These are phyloP conservation scores for Pulveroboletus sp. DNA, from an alignment of 768 basidiomycete genomes.

Conservation along the genomic window DNA sequence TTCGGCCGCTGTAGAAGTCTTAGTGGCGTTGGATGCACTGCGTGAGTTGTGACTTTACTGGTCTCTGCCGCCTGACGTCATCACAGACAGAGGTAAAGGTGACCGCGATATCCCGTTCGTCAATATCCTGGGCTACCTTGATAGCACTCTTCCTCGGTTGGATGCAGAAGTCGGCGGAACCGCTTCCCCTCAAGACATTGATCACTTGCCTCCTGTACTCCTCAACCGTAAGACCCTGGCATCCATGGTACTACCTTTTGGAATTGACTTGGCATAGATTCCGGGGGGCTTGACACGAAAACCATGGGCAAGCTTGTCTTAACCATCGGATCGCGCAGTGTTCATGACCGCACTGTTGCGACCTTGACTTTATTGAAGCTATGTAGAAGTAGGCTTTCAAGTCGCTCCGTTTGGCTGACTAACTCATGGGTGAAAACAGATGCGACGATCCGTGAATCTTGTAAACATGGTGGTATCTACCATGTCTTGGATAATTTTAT, in stretches of 20 bases:
- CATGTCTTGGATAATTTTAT: not conserved
- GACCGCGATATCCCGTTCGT: not conserved
- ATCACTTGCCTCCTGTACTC: not conserved
- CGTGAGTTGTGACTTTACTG: not conserved
- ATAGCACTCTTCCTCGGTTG: not conserved
- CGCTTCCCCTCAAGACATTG: not conserved
- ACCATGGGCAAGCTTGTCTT: not conserved
- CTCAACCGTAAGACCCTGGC: not conserved
- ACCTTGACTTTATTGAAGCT: constrained; percentile 12
- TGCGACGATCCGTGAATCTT: not conserved
- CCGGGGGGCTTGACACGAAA: not conserved
- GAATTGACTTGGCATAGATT: not conserved
- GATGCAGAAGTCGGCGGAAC: not conserved
- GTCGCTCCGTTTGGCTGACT: not conserved
- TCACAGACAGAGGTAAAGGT: too few species aligned
- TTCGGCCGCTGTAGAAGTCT: constrained; percentile 2
- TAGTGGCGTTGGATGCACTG: not conserved
- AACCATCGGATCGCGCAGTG: not conserved
- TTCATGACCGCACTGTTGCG: not conserved
- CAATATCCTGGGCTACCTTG: constrained; percentile 5
- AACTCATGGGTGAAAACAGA: not conserved
- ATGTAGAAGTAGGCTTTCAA: constrained; percentile 1
- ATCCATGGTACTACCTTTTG: not conserved
- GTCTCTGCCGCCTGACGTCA: not conserved
- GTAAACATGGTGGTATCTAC: not conserved